Percentiles rank a stretch among this genome's conserved stretches.
phyloP scores from a whole-genome alignment of 257 asterid genomes.

The Cynanchum wilfordii region DNA sequence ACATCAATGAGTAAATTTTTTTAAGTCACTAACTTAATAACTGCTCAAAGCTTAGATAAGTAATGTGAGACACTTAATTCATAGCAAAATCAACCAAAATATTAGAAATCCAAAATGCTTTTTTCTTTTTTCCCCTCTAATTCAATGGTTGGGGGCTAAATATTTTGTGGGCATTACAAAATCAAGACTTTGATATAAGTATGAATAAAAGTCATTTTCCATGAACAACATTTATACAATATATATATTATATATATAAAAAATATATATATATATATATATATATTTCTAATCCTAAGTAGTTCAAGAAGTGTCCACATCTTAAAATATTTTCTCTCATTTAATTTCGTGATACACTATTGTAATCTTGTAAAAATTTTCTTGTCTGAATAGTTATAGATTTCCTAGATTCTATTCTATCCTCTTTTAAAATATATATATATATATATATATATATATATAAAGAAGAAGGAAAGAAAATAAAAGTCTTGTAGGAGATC shows the following conservation, averaged over 20 bases:
- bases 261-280: too few relatives aligned
- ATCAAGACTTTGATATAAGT: background rate
- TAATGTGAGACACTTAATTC: too few relatives aligned
- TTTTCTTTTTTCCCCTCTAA: background rate
- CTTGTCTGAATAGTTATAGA: background rate
- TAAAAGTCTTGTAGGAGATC: background rate
- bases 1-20: too few relatives aligned
- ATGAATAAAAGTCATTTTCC: background rate
- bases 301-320: constrained; percentile 2
- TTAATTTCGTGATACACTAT: background rate
- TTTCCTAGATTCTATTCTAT: background rate
- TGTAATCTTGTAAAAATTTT: constrained; percentile 4
- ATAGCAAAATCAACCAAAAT: background rate
- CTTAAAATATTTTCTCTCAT: background rate
- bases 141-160: background rate
- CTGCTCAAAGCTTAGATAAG: too few relatives aligned
- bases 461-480: too few relatives aligned
- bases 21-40: too few relatives aligned
- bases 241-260: too few relatives aligned
- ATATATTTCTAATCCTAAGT: background rate
- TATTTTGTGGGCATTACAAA: background rate
- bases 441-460: too few relatives aligned
- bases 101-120: background rate
- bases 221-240: background rate
- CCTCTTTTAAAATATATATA: too few relatives aligned